Evolutionary conservation across 192 early-diverging fungal species (phyloP), one percentile per base, ranked within the genome.

Genomic region (Backusella westeae): DNA sequence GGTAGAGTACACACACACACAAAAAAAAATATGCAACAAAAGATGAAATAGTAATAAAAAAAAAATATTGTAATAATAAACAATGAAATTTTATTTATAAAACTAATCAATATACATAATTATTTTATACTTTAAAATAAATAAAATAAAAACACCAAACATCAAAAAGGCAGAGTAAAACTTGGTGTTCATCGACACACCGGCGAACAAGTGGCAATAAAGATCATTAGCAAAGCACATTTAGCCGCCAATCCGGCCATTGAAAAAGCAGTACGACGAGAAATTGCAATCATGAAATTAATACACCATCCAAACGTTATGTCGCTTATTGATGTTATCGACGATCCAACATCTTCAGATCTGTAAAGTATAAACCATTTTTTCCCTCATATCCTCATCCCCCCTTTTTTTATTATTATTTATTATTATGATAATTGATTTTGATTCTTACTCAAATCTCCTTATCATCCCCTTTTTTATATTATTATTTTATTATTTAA

Each of bases 251-350:
- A 86, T 38, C 83, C 87, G 12, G 87, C 84, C 2, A 84, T 86
- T 21, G 78, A 86, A 71, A 84, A 84, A n/a, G 87, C 85, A 3
- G 85, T 86, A 53, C 72, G 82, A 38, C 87, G 87, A 10, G 87
- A 88, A 75, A 88, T 88, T 73, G 84, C 87, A 26, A 86, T 88
- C 63, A 88, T 86, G 85, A 86, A 85, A 71, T 42, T 85, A 17
- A 83, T 88, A 71, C 79, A 81, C 41, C 87, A 88, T 67, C 87
- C 87, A 4, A 84, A 86, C 75, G 82, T 88, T 69, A 86, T 86
- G 78, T 78, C 81, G 6, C 66, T 88, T 6, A 80, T 83, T 41
- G 85, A 88, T 73, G 87, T 88, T 6, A 81, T 81, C 67, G 80
- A 81, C 21, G 80, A 81, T 67, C 63, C 76, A 38, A 67, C 46